phyloP scores from a whole-genome alignment of 768 basidiomycete species.

The Boletus rubroflammeus region DNA sequence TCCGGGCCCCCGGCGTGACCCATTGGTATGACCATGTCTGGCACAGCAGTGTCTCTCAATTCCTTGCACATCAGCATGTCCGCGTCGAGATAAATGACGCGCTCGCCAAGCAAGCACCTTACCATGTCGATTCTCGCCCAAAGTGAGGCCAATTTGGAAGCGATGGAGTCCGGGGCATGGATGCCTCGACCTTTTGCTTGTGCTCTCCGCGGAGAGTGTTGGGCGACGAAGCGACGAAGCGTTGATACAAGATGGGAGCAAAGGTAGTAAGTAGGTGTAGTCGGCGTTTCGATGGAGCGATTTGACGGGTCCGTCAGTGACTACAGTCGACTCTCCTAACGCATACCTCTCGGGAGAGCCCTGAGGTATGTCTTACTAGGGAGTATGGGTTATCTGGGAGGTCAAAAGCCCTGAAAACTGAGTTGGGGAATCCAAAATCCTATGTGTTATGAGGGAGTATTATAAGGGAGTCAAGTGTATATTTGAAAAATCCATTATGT shows the following conservation, averaged over 20 bases:
- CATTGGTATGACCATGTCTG: neutral
- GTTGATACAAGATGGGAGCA: no score
- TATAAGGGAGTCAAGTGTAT: no score
- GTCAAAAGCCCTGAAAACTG: no score
- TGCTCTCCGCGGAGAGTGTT: neutral
- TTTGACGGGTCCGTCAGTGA: neutral
- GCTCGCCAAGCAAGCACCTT: neutral
- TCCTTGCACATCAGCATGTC: neutral
- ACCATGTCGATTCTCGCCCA: neutral
- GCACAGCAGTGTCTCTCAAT: neutral
- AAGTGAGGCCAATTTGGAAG: neutral
- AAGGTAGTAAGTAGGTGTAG: no score
- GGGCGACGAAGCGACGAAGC: no score
- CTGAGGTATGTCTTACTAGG: no score
- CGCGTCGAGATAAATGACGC: neutral
- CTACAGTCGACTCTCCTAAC: no score
- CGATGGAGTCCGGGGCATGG: neutral
- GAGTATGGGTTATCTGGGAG: no score
- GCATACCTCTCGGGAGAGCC: no score
- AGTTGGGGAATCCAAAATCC: no score
- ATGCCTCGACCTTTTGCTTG: neutral
- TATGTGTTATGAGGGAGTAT: no score
- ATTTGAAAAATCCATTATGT: neutral
- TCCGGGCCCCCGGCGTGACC: neutral
- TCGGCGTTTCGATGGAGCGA: conserved; percentile 16